Conservation (phyloP, 116 monocot genomes). For the Dioscorea cayenensis region DNA sequence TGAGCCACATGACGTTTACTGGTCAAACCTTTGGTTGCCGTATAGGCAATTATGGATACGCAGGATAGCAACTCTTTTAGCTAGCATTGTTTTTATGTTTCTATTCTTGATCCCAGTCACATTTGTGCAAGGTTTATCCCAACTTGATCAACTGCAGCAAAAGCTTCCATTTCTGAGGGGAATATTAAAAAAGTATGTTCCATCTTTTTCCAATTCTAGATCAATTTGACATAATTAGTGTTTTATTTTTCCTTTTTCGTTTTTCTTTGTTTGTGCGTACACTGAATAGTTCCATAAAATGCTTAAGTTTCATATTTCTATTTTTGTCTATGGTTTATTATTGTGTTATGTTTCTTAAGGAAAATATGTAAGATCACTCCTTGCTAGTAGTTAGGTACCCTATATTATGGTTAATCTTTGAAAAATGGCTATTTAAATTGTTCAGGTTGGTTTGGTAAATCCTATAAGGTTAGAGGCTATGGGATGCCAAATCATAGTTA, state of each 20-base stretch:
- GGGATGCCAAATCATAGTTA: no score
- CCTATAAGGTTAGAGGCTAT: no score
- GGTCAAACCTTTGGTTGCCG: constrained; percentile 98
- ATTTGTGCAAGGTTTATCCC: constrained; percentile 82
- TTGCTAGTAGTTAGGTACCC: no score
- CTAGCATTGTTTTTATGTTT: constrained; percentile 66
- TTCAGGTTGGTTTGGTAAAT: no score
- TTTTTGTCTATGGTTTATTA: neutral
- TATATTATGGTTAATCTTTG: no score
- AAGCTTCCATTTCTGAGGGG: constrained; percentile 67
- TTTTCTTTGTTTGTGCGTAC: no score
- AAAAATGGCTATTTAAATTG: no score
- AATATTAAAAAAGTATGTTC: constrained; percentile 73
- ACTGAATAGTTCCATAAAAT: neutral
- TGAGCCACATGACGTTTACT: constrained; percentile 84
- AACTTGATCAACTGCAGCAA: constrained; percentile 73
- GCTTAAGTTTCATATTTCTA: neutral
- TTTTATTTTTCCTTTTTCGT: no score
- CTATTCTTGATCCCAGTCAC: constrained; percentile 79
- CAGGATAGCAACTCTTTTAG: constrained; percentile 66
- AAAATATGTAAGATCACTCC: no score
- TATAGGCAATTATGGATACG: constrained; percentile 85
- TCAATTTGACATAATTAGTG: no score
- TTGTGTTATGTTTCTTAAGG: neutral
- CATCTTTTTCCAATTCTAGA: neutral